Percentiles rank a stretch among this genome's conserved stretches.
Evolutionary conservation across 305 asterid genomes (phyloP).

Genomic region (Solanum hybrid): DNA sequence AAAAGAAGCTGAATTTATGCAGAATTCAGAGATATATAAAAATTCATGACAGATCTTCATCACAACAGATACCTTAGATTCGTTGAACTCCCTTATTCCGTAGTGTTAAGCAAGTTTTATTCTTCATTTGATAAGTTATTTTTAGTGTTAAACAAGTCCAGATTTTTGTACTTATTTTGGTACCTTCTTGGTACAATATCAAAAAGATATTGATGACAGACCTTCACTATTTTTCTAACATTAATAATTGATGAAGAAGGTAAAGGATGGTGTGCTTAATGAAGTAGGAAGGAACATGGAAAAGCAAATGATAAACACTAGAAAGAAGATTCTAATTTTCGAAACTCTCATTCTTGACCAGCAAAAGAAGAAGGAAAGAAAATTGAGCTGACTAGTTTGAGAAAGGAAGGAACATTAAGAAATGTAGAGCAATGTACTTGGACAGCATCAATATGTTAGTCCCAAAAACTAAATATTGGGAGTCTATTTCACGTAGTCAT

Average conservation of each 20-base stretch:
- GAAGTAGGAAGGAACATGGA: not conserved
- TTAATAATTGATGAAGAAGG: not conserved
- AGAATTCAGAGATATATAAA: not conserved
- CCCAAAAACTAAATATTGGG: not conserved
- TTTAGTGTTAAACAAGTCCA: not conserved
- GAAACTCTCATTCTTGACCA: not conserved
- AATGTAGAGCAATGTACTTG: not conserved
- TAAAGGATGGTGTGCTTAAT: not conserved
- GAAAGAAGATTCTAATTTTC: not conserved
- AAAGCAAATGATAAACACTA: not conserved
- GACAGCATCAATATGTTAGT: not conserved
- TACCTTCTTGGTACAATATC: not conserved
- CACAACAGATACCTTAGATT: not conserved
- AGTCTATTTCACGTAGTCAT: not conserved
- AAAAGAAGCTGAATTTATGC: not conserved
- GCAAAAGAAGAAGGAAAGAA: not conserved
- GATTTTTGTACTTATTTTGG: not conserved
- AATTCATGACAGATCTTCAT: not conserved
- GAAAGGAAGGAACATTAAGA: not conserved
- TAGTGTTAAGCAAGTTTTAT: not conserved
- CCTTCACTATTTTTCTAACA: not conserved
- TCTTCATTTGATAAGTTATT: not conserved
- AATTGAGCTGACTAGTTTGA: not conserved
- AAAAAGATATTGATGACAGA: not conserved
- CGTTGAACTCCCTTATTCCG: not conserved